Evolutionary conservation across 164 flowering plant genomes (phyloP).

Genomic region (Kalanchoe fedtschenkoi): DNA sequence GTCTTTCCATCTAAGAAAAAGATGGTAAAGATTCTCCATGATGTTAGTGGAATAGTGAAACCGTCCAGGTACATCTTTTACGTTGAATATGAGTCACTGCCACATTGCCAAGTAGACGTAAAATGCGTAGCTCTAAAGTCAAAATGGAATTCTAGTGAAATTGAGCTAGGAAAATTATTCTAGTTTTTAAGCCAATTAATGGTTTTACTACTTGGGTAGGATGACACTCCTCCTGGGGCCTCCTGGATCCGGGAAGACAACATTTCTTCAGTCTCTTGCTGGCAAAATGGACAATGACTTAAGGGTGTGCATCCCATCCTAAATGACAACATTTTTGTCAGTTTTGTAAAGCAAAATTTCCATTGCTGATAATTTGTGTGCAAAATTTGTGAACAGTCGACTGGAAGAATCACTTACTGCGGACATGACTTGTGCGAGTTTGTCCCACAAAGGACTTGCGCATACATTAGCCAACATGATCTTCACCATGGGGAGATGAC

Average conservation of each 20-base stretch:
- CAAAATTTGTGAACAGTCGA: slow-evolving; percentile 10
- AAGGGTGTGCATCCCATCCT: slow-evolving; percentile 8
- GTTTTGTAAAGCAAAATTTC: too few species aligned
- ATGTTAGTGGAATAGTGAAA: slow-evolving; percentile 19
- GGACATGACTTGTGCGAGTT: slow-evolving; percentile 31
- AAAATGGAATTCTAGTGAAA: neutral
- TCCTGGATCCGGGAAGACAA: slow-evolving; percentile 21
- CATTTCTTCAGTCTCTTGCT: slow-evolving; percentile 18
- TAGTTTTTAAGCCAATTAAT: neutral
- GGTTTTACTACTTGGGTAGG: slow-evolving; percentile 3
- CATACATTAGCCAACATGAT: slow-evolving; percentile 27
- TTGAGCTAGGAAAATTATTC: neutral
- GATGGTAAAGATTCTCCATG: slow-evolving; percentile 12
- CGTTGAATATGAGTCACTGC: too few species aligned
- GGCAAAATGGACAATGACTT: slow-evolving; percentile 13
- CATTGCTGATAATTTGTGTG: too few species aligned
- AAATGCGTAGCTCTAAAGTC: too few species aligned
- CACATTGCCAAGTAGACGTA: too few species aligned
- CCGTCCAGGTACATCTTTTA: slow-evolving; percentile 16
- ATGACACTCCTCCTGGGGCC: slow-evolving; percentile 25
- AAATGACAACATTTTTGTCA: neutral
- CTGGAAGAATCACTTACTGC: slow-evolving; percentile 21
- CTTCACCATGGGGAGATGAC: too few species aligned
- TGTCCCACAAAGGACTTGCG: slow-evolving; percentile 23
- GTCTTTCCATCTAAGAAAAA: slow-evolving; percentile 17